These are phyloP conservation scores for Neurospora intermedia DNA, from an alignment of 495 filamentous ascomycete species.

Conservation along the genomic window DNA sequence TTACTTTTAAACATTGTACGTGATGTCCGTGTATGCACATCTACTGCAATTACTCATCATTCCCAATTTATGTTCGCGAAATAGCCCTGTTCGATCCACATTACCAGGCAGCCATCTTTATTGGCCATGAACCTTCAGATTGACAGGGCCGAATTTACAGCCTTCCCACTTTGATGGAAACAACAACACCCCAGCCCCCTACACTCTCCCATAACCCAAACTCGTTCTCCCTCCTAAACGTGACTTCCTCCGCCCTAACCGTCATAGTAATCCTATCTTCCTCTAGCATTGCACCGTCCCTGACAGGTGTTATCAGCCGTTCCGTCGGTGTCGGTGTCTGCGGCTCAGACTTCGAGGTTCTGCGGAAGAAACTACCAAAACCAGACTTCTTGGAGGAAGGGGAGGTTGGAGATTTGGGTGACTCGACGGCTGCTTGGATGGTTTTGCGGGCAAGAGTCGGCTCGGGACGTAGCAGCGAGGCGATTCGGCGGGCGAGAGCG, in stretches of 20 bases:
- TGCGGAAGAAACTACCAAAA: background rate
- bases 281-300: background rate
- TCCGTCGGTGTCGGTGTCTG: background rate
- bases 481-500: background rate
- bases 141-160: background rate
- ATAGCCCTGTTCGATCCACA: background rate
- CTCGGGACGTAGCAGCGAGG: background rate
- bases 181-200: constrained; percentile 39
- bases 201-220: constrained; percentile 43
- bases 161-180: constrained; percentile 17
- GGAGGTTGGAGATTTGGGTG: background rate
- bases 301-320: background rate
- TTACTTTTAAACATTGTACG: background rate
- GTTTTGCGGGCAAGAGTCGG: background rate
- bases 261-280: constrained; percentile 23
- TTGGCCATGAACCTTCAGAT: background rate
- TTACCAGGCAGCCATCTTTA: background rate
- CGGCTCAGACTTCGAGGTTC: background rate
- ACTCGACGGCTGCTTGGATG: background rate
- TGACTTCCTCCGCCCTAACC: constrained; percentile 39
- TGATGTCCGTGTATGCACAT: too few species aligned
- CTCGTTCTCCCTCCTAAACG: constrained; percentile 41
- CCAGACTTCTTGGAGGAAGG: background rate
- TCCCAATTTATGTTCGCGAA: background rate
- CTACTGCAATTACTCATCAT: background rate